Evolutionary conservation across 208 protist genomes (phyloP), one percentile per base, ranked within the genome.

Genomic region (Acanthamoeba divionensis): DNA sequence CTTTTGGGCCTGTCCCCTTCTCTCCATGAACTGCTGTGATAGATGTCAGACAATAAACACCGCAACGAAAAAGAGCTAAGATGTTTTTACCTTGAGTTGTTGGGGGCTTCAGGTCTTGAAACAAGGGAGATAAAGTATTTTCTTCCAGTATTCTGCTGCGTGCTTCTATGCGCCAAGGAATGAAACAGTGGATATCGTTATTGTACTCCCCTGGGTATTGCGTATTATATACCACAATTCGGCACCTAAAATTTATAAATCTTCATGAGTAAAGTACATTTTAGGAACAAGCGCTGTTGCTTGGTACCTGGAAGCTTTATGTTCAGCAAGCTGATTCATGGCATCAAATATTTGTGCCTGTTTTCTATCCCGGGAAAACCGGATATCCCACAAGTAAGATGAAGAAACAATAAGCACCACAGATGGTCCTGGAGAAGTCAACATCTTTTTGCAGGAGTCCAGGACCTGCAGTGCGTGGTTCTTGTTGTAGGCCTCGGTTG

Each of bases 341-440:
- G 36, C 55, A 10, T 82, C 36, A 47, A 87, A 66, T 13, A 45
- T 50, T 5, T 67, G 55, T 31, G 38, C 55, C 54, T 87, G 47
- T 31, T 87, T 50, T 26, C 54, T 65, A 57, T 87, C 77, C 55
- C 67, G 63, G 33, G 77, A 87, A 45, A 65, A 87, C 12, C 77
- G 48, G n/a, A 87, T 15, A 18, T 67, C 77, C 77, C 77, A 87
- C 52, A 87, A 29, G 15, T 69, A 87, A 24, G 3, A 41, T 50
- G 52, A 36, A 6, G 77, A 66, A 0, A 87, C 13, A 5, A 45
- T 45, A 3, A 87, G n/a, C 21, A 87, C 0, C 10, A 87, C 38
- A n/a, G 54, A 87, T 8, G 67, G n/a, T 6, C 31, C 41, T 9
- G 47, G 0, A 10, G n/a, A 36, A 2, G n/a, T 57, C 52, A 87